These are phyloP conservation scores for Penstemon newberryi DNA, from an alignment of 257 asterid genomes.

Conservation along the genomic window DNA sequence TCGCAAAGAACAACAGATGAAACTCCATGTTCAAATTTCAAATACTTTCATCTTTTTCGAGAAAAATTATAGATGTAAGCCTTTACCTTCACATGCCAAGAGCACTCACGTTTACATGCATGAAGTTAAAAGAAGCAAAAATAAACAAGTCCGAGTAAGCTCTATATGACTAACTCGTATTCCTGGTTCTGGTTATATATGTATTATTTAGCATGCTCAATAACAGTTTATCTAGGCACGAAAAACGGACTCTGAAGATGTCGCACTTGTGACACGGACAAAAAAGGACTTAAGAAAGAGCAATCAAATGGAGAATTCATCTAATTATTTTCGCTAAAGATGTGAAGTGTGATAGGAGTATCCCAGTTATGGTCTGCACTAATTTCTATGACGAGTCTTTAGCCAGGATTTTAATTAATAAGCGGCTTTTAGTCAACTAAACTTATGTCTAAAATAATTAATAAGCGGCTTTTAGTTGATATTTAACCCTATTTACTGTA, in stretches of 20 bases:
- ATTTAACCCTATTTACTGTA: neutral
- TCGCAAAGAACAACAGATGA: slow-evolving; percentile 7
- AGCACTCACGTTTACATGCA: neutral
- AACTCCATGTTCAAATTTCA: neutral
- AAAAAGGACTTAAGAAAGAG: neutral
- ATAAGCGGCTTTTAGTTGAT: neutral
- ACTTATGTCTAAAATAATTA: neutral
- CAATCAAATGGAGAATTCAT: neutral
- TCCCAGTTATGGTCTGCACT: neutral
- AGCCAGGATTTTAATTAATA: neutral
- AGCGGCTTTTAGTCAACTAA: neutral
- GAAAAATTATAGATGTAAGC: neutral
- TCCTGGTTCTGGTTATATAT: neutral
- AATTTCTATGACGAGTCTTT: neutral
- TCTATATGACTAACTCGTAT: neutral
- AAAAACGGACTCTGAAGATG: neutral
- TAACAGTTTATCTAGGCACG: neutral
- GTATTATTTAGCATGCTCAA: neutral
- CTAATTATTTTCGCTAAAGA: neutral
- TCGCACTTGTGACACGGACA: neutral
- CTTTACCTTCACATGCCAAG: neutral
- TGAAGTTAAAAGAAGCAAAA: neutral
- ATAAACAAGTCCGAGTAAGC: neutral
- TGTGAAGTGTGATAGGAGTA: neutral
- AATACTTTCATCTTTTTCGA: slow-evolving; percentile 3